Percentiles rank a stretch among this genome's conserved stretches.
Evolutionary conservation across 768 basidiomycete species (phyloP).

Genomic region (Boletus fagicola): DNA sequence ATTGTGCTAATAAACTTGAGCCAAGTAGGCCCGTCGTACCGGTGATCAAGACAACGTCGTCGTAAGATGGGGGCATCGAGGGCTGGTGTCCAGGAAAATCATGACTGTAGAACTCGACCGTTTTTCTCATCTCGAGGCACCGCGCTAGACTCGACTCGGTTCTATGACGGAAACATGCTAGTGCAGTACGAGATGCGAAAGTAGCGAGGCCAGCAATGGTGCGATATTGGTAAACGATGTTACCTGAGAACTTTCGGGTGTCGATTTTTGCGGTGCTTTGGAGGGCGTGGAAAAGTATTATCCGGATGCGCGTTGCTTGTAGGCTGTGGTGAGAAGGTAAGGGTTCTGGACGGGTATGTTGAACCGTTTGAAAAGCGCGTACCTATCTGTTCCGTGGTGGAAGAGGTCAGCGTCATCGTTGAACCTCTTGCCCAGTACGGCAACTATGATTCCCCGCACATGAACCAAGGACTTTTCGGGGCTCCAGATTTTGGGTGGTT

Average conservation of each 20-base stretch:
- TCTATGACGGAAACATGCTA: conserved; percentile 10
- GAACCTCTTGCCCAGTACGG: conserved; percentile 13
- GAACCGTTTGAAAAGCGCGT: not conserved
- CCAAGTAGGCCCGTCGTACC: conserved; percentile 38
- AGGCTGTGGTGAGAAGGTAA: conserved; percentile 27
- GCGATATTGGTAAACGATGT: conserved; percentile 38
- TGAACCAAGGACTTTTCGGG: conserved; percentile 12
- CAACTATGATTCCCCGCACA: conserved; percentile 14
- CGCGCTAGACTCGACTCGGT: conserved; percentile 16
- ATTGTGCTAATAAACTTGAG: conserved; percentile 25
- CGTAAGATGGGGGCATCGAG: not conserved
- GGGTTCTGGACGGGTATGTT: not conserved
- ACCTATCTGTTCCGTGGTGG: conserved; percentile 13
- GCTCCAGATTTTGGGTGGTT: conserved; percentile 20
- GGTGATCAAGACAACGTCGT: conserved; percentile 31
- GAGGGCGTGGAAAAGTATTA: conserved; percentile 37
- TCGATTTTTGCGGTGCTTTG: conserved; percentile 23
- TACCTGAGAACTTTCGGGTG: conserved; percentile 24
- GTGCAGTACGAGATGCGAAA: conserved; percentile 14
- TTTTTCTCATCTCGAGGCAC: conserved; percentile 17
- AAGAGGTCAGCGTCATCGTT: conserved; percentile 13
- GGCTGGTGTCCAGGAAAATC: conserved; percentile 12
- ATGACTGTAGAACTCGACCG: not conserved
- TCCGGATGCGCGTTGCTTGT: conserved; percentile 41
- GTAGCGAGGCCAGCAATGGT: conserved; percentile 29